Conservation (phyloP, 352 stramenopile genomes). For the Phytopythium chamaehyphon region DNA sequence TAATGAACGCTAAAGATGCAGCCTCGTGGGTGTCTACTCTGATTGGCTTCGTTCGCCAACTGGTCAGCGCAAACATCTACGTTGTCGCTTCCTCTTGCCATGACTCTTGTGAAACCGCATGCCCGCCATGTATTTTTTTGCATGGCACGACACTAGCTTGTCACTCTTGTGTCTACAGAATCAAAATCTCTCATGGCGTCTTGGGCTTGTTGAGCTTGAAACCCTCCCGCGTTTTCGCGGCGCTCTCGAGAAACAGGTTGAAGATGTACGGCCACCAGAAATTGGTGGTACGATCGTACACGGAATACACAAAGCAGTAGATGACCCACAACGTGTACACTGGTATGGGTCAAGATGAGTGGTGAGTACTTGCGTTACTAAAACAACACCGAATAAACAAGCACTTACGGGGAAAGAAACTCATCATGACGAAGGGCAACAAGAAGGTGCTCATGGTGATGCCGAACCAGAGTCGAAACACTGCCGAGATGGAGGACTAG, state of each 20-base stretch:
- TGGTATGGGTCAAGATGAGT: slow-evolving; percentile 14
- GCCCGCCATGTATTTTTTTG: too few species aligned
- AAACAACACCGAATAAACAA: neutral
- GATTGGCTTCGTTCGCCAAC: too few species aligned
- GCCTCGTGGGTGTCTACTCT: too few species aligned
- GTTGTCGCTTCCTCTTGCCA: too few species aligned
- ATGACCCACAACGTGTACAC: slow-evolving; percentile 79
- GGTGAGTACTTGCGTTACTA: too few species aligned
- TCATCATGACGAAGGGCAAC: slow-evolving; percentile 71
- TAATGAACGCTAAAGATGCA: too few species aligned
- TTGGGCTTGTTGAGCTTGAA: slow-evolving; percentile 22
- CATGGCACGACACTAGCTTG: too few species aligned
- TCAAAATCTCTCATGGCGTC: neutral
- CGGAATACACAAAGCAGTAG: slow-evolving; percentile 81
- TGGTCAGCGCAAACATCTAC: too few species aligned
- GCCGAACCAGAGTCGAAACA: slow-evolving; percentile 74
- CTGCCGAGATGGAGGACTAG: slow-evolving; percentile 54
- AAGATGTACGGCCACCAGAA: slow-evolving; percentile 87
- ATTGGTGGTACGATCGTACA: slow-evolving; percentile 81
- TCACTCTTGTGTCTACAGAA: neutral
- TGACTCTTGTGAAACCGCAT: too few species aligned
- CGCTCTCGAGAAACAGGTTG: slow-evolving; percentile 65
- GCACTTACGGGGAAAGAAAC: slow-evolving; percentile 69
- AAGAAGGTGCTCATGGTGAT: slow-evolving; percentile 61
- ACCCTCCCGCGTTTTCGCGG: slow-evolving; percentile 49